phyloP scores from a whole-genome alignment of 306 rosid species.

The Alnus rubra region DNA sequence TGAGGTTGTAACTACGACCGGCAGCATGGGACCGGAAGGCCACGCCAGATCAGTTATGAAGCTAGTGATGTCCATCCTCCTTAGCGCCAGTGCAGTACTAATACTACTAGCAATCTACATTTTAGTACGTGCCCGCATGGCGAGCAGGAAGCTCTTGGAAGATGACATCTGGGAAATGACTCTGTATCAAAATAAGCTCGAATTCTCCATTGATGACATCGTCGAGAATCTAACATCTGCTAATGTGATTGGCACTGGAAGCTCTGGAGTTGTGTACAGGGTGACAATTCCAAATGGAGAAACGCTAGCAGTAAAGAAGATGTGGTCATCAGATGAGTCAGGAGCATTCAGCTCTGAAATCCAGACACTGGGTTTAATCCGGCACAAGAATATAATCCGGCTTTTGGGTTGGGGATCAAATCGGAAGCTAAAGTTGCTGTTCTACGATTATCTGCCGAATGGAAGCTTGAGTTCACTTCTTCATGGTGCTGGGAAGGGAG shows the following conservation, averaged over 20 bases:
- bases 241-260: constrained; percentile 77
- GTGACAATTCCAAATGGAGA: constrained; percentile 54
- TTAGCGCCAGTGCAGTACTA: constrained; percentile 47
- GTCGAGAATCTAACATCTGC: constrained; percentile 59
- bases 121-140: constrained; percentile 41
- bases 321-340: constrained; percentile 71
- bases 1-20: constrained; percentile 37
- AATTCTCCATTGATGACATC: constrained; percentile 58
- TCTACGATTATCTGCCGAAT: constrained; percentile 75
- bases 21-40: constrained; percentile 26
- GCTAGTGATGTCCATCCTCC: constrained; percentile 51
- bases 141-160: constrained; percentile 39
- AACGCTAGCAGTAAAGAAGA: constrained; percentile 71
- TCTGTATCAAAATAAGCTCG: constrained; percentile 64
- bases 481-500: constrained; percentile 61
- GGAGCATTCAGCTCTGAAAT: constrained; percentile 69
- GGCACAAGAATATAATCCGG: constrained; percentile 72
- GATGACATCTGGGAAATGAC: constrained; percentile 73
- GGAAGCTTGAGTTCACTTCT: constrained; percentile 85
- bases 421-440: constrained; percentile 58
- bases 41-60: constrained; percentile 39
- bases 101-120: constrained; percentile 51
- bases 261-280: constrained; percentile 80
- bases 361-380: constrained; percentile 50
- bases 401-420: constrained; percentile 72